Evolutionary conservation across 148 eudicot species (phyloP).

Genomic region (Heliosperma pusillum): DNA sequence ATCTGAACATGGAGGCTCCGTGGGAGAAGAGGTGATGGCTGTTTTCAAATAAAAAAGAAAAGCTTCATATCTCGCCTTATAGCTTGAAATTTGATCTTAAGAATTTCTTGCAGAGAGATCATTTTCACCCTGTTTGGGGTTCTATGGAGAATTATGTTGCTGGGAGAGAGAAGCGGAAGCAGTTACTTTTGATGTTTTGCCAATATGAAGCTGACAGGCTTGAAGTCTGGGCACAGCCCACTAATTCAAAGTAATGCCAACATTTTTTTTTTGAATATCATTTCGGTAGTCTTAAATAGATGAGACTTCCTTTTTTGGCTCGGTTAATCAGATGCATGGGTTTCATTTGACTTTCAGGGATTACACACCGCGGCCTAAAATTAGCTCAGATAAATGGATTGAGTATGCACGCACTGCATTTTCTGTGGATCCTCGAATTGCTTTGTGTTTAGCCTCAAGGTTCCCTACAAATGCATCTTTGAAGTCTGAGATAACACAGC

Average conservation of each 20-base stretch:
- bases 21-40: conserved; percentile 55
- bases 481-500: conserved; percentile 79
- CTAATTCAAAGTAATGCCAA: conserved; percentile 59
- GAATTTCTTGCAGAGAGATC: conserved; percentile 53
- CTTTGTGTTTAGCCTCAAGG: conserved; percentile 77
- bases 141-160: conserved; percentile 58
- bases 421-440: conserved; percentile 91
- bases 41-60: background rate
- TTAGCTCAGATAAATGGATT: conserved; percentile 86
- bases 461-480: conserved; percentile 74
- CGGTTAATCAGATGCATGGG: conserved; percentile 11
- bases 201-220: conserved; percentile 97
- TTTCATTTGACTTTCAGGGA: conserved; percentile 51
- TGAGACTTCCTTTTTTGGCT: background rate
- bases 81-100: conserved; percentile 8
- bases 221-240: conserved; percentile 97
- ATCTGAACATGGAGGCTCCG: conserved; percentile 63
- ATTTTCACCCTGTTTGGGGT: conserved; percentile 93
- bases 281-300: background rate
- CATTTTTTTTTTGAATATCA: background rate
- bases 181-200: conserved; percentile 85
- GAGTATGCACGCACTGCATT: conserved; percentile 90
- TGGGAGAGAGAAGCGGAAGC: conserved; percentile 89
- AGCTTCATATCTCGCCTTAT: background rate
- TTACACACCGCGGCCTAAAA: conserved; percentile 57